phyloP scores from a whole-genome alignment of 305 asterid genomes.

The Fraxinus paxiana region DNA sequence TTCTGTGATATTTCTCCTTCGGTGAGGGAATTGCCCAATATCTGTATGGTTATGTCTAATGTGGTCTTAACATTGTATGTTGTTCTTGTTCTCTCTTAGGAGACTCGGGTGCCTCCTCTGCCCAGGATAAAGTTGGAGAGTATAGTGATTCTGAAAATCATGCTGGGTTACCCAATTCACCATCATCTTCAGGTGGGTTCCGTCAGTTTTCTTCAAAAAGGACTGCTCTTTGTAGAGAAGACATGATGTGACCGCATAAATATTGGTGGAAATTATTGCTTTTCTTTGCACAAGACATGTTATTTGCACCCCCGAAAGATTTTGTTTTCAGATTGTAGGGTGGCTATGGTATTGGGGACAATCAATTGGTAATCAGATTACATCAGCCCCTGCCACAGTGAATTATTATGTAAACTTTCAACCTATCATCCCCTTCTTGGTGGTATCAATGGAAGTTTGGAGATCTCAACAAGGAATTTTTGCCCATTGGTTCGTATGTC shows the following conservation, averaged over 20 bases:
- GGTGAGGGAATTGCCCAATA: neutral
- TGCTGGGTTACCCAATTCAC: slow-evolving; percentile 78
- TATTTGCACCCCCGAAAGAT: slow-evolving; percentile 61
- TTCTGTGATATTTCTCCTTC: neutral
- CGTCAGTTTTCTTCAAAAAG: slow-evolving; percentile 91
- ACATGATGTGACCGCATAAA: slow-evolving; percentile 84
- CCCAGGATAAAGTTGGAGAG: slow-evolving; percentile 71
- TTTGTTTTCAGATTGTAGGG: slow-evolving; percentile 75
- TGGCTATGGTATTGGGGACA: slow-evolving; percentile 97
- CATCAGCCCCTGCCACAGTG: slow-evolving; percentile 85
- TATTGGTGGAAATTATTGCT: slow-evolving; percentile 76
- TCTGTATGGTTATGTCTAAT: neutral
- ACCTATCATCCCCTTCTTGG: slow-evolving; percentile 56
- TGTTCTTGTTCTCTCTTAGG: slow-evolving; percentile 37
- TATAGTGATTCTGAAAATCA: slow-evolving; percentile 55
- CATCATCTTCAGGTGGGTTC: slow-evolving; percentile 99
- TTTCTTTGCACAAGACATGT: slow-evolving; percentile 70
- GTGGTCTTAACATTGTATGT: slow-evolving; percentile 17
- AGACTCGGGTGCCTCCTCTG: slow-evolving; percentile 72
- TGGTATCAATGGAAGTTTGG: slow-evolving; percentile 60
- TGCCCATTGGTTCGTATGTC: slow-evolving; percentile 91
- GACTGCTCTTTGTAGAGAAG: slow-evolving; percentile 99
- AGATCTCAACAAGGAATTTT: slow-evolving; percentile 50
- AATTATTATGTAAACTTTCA: slow-evolving; percentile 63
- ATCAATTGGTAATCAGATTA: slow-evolving; percentile 67